Base-by-base conservation (phyloP, 169 alveolate species). In the Cryptosporidium parvum region DNA sequence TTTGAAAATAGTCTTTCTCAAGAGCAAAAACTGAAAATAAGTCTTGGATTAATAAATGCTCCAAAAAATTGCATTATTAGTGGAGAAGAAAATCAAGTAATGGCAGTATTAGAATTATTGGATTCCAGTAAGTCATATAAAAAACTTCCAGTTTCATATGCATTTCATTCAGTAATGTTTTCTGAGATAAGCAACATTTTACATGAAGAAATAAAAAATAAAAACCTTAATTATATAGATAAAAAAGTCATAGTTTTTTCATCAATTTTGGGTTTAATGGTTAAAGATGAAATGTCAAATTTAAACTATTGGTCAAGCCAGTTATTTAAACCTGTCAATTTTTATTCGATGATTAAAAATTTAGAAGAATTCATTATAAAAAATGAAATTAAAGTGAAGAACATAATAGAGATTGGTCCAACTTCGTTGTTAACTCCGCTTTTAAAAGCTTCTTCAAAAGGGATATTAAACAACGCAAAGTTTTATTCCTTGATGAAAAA, bases 61-160 rank as follows among this genome's bases (percentile, higher is more conserved):
- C 94, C 95, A 29, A 94, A 92, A 86, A 92, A 91, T 85, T 85
- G 93, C 18, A 93, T 94, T 35, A 86, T 94, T 21, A 73, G 94
- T 48, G 96, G 96, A 33, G 85, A 72, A 48, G 70, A 72, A 51
- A 58, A 52, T n/a, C 93, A 86, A 35, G 93, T 93, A 8, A 70
- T 72, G 68, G 58, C 85, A 56, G 70, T 92, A 69, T 21, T 91
- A 31, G 23, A 75, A 3, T 44, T 61, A 37, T 59, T 91, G 56
- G 89, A 70, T 51, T 44, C 72, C n/a, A 52, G 44, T 2, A 37
- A 69, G 18, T 18, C 80, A 14, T 51, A 18, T 45, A 92, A 86
- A 51, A 53, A 70, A 51, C 85, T 92, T 7, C 65, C 73, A 1
- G 85, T 86, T 42, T 86, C 94, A 26, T 92, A 92, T 23, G 94